A percentile compares a stretch with the other conserved stretches of the same genome.
Evolutionary conservation across 768 basidiomycete species (phyloP).

Genomic region (Austroboletus eburneus): DNA sequence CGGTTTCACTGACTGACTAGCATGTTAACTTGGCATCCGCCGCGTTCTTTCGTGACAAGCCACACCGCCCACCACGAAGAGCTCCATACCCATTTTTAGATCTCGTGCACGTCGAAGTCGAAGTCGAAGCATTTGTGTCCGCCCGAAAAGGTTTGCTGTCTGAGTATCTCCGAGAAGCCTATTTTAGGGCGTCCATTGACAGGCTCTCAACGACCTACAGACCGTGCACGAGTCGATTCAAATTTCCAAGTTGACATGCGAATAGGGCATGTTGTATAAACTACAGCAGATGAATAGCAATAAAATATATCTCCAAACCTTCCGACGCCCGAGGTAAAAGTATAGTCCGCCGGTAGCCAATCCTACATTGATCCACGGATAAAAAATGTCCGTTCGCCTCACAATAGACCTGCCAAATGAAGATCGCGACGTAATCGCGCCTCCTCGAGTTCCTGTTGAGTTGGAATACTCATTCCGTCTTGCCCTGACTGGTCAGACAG

Average conservation of each 20-base stretch:
- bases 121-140: no score
- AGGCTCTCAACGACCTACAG: no score
- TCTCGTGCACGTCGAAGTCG: no score
- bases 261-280: conserved; percentile 7
- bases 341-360: not conserved
- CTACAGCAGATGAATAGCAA: conserved; percentile 21
- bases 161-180: no score
- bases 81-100: no score
- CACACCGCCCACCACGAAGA: no score
- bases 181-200: no score
- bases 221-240: not conserved
- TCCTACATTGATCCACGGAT: conserved; percentile 3
- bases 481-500: conserved; percentile 22
- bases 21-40: no score
- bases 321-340: no score
- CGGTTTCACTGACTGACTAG: not conserved
- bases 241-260: not conserved
- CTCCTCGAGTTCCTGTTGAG: conserved; percentile 36
- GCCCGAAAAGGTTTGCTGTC: no score
- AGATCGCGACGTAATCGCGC: conserved; percentile 47
- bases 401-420: conserved; percentile 53
- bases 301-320: not conserved
- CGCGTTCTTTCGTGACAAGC: no score
- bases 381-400: not conserved
- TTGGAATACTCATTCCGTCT: conserved; percentile 18